Evolutionary conservation across 768 basidiomycete genomes (phyloP).

Genomic region (Suillus bovinus): DNA sequence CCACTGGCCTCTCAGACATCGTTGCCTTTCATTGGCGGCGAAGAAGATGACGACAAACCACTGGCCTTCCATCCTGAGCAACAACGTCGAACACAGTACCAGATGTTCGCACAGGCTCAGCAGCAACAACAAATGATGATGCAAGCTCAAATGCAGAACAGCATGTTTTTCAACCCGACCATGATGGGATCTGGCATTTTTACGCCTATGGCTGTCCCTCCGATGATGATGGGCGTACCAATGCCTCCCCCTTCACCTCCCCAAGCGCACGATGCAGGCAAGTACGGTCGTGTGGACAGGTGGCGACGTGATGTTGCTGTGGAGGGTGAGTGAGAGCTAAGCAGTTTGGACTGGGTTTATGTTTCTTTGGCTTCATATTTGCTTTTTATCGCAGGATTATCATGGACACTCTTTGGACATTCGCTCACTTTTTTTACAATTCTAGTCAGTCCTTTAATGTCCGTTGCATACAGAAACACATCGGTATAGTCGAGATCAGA

Average conservation of each 20-base stretch:
- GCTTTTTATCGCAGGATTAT: conserved; percentile 12
- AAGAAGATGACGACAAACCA: conserved; percentile 69
- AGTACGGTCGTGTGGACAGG: conserved; percentile 71
- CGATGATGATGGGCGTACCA: conserved; percentile 44
- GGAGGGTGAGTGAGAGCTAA: conserved; percentile 56
- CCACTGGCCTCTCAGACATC: conserved; percentile 26
- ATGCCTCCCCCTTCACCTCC: conserved; percentile 58
- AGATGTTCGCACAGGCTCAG: conserved; percentile 43
- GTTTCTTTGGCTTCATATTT: conserved; percentile 18
- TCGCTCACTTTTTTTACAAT: conserved; percentile 4
- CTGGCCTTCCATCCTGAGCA: conserved; percentile 78
- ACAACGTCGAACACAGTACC: conserved; percentile 64
- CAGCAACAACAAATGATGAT: conserved; percentile 55
- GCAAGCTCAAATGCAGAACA: conserved; percentile 75
- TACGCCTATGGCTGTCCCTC: conserved; percentile 52
- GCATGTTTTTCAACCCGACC: conserved; percentile 70
- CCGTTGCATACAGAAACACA: conserved; percentile 38
- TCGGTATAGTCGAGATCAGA: conserved; percentile 30
- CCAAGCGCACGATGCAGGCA: conserved; percentile 61
- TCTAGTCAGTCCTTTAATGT: conserved; percentile 38
- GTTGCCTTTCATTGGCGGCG: conserved; percentile 32
- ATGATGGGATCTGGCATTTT: conserved; percentile 76
- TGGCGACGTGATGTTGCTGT: conserved; percentile 81
- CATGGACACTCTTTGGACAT: conserved; percentile 6
- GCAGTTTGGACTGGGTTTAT: conserved; percentile 7